Evolutionary conservation across 345 rosid genomes (phyloP).

Genomic region (Eucalyptus cloeziana): DNA sequence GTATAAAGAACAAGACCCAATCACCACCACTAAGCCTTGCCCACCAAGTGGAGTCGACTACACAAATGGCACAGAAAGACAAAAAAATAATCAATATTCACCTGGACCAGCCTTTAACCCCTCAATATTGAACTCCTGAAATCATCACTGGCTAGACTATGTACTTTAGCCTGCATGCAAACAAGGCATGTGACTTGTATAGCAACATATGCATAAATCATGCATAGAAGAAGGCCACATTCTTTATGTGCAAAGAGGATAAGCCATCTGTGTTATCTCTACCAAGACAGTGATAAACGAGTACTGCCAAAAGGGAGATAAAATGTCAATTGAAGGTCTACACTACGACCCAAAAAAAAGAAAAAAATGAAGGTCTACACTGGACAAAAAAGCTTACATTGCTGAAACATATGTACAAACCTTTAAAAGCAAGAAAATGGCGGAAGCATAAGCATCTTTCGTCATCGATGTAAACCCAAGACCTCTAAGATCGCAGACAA

Average conservation of each 20-base stretch:
- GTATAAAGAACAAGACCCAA: background rate
- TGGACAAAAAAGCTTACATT: background rate
- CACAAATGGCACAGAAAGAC: background rate
- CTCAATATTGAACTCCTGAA: constrained; percentile 72
- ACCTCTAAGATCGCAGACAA: constrained; percentile 79
- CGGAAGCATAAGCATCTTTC: constrained; percentile 89
- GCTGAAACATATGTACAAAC: constrained; percentile 15
- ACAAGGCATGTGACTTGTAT: background rate
- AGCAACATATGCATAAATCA: background rate
- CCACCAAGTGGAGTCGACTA: background rate
- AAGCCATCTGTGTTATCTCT: background rate
- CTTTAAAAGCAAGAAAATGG: constrained; percentile 75
- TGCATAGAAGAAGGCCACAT: background rate
- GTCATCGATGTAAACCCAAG: constrained; percentile 87
- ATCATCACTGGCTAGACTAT: constrained; percentile 80
- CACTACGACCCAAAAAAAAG: too few relatives aligned
- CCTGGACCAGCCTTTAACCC: constrained; percentile 88
- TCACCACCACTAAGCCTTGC: background rate
- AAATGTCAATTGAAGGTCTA: background rate
- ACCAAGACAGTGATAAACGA: background rate
- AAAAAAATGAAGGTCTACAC: background rate
- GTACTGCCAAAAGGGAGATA: background rate
- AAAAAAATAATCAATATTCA: background rate
- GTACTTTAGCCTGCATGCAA: constrained; percentile 61
- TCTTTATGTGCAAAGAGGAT: background rate